Evolutionary conservation across 2,329 filamentous ascomycete genomes (phyloP), one percentile per base, ranked within the genome.

Genomic region (Orbilia oligospora): DNA sequence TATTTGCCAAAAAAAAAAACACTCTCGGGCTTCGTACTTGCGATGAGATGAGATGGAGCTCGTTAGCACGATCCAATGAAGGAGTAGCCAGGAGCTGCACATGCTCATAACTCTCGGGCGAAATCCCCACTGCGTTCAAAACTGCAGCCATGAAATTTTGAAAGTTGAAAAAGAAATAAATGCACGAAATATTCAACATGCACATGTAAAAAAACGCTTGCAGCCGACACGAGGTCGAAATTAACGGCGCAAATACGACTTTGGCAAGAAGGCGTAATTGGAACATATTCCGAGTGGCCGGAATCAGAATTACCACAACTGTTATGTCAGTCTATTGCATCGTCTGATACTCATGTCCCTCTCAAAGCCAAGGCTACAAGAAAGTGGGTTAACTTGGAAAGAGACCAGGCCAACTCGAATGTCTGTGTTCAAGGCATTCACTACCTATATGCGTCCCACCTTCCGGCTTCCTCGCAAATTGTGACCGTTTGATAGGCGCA

Each of bases 401-500:
- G n/a, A n/a, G n/a, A n/a, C n/a, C n/a, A 27, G 3, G 51, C 30
- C 27, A 12, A 33, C n/a, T 55, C 24, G 24, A 55, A 51, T 24
- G 12, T 48, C 18, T 18, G 12, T n/a, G 46, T 51, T 51, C 22
- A 51, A 51, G 3, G 48, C 8, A 12, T 51, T 27, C 24, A 46
- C n/a, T 18, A 46, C 20, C 44, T 46, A 20, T 20, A 46, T 20
- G 44, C n/a, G 44, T 46, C 44, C 48, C 48, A 24, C 48, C 48
- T 24, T 24, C 48, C 48, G 12, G 20, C 48, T 24, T 24, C 53
- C 20, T 38, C 51, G 27, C 51, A 33, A 38, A 30, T 22, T 36
- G 53, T 9, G 30, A 38, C 30, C n/a, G 30, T 38, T 46, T 56
- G 27, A 8, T 58, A 38, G 30, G 27, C 53, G 53, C 53, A 58